Percentiles rank a stretch among this genome's conserved stretches.
Evolutionary conservation across 179 eudicot genomes (phyloP).

Genomic region (Beta corolliflora): DNA sequence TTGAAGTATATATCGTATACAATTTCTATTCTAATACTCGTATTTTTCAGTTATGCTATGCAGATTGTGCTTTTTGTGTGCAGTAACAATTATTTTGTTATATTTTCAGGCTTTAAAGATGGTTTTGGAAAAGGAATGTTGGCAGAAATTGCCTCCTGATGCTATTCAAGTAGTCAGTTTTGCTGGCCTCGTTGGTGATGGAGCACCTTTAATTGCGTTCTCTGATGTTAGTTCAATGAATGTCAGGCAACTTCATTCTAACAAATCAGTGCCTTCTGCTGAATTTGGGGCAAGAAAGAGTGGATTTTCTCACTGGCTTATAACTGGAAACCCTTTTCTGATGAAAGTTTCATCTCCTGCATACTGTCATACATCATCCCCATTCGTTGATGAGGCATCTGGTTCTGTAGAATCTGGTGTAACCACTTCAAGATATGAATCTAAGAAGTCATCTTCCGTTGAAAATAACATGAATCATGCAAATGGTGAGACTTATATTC

Average conservation of each 20-base stretch:
- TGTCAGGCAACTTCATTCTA: constrained; percentile 38
- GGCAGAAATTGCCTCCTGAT: constrained; percentile 82
- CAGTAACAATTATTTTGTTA: not conserved
- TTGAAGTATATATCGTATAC: not conserved
- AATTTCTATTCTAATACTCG: not conserved
- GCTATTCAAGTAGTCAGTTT: constrained; percentile 77
- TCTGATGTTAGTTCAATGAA: constrained; percentile 47
- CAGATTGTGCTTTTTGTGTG: not conserved
- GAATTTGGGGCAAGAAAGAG: constrained; percentile 50
- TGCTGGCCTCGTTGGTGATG: constrained; percentile 95
- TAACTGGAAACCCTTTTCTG: constrained; percentile 74
- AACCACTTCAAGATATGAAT: constrained; percentile 27
- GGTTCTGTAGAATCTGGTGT: constrained; percentile 41
- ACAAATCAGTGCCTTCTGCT: constrained; percentile 43
- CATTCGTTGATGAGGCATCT: constrained; percentile 45
- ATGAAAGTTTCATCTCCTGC: constrained; percentile 47
- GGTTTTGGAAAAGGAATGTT: constrained; percentile 91
- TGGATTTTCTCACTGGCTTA: constrained; percentile 77
- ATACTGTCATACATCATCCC: constrained; percentile 38
- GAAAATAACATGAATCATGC: constrained; percentile 35
- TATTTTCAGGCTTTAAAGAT: constrained; percentile 79
- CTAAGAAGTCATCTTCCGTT: constrained; percentile 28
- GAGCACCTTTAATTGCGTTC: constrained; percentile 74
- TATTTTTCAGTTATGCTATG: not conserved
- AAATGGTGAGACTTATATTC: constrained; percentile 51